These are phyloP conservation scores for Globisporangium emineosum DNA, from an alignment of 352 stramenopile genomes.

Conservation along the genomic window DNA sequence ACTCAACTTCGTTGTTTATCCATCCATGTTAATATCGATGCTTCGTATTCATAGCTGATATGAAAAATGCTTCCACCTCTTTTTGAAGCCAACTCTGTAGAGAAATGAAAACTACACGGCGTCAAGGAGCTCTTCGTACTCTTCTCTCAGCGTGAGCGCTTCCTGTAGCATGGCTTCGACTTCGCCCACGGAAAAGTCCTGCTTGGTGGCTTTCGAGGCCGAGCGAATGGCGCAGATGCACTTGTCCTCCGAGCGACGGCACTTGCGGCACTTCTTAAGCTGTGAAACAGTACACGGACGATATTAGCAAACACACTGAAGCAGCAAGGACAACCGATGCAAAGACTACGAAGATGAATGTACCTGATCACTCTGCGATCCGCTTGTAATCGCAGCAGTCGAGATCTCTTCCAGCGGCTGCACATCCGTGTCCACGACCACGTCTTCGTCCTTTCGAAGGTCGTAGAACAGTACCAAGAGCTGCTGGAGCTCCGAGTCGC, in stretches of 20 bases:
- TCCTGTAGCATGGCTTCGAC: slow-evolving; percentile 71
- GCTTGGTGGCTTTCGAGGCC: slow-evolving; percentile 17
- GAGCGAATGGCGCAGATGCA: slow-evolving; percentile 48
- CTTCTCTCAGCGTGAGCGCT: slow-evolving; percentile 57
- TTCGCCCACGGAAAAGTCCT: slow-evolving; percentile 48
- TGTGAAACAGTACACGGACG: slow-evolving; percentile 6
- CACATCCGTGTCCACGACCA: slow-evolving; percentile 60
- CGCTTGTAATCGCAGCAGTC: slow-evolving; percentile 18
- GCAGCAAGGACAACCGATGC: background rate
- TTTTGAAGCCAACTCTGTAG: background rate
- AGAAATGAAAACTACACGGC: background rate
- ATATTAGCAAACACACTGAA: background rate
- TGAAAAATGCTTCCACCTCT: too few relatives aligned
- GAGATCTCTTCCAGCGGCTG: slow-evolving; percentile 23
- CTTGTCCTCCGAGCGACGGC: slow-evolving; percentile 51
- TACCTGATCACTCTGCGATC: slow-evolving; percentile 5
- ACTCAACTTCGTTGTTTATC: background rate
- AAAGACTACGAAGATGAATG: background rate
- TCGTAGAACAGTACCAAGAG: slow-evolving; percentile 68
- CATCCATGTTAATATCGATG: background rate
- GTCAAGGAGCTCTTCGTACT: slow-evolving; percentile 73
- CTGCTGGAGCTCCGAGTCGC: slow-evolving; percentile 58
- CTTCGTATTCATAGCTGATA: too few relatives aligned
- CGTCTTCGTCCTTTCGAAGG: slow-evolving; percentile 48
- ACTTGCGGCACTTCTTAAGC: slow-evolving; percentile 67